Base-by-base conservation (phyloP, 345 rosid species). In the Populus nigra region DNA sequence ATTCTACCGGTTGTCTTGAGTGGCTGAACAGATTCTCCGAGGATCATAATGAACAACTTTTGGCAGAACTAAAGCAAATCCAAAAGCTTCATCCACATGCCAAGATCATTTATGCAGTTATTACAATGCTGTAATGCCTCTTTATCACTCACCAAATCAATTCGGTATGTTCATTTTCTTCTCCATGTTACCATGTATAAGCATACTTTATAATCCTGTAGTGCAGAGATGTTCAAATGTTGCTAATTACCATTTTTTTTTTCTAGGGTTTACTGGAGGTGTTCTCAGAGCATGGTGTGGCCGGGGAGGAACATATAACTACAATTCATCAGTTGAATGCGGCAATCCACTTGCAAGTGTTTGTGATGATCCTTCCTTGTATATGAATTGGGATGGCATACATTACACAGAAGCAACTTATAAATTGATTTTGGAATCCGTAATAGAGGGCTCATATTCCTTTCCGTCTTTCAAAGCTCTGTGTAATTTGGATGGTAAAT, bases 61-160 rank as follows among this genome's bases (percentile, higher is more conserved):
- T 79, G 43, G 20, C 15, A 65, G 83, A 82, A 65, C 76, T 87
- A 7, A 4, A 73, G 20, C 23, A 31, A 43, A 69, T 87, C 6
- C 77, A 27, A 20, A 35, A 62, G 61, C 80, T 84, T 5, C 77
- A 83, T 59, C 87, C 90, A 45, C 68, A 45, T 75, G 69, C 72
- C 65, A 84, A 77, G 47, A 85, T 89, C 38, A 81, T 86, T 15
- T 90, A 90, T 18, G 94, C 90, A 5, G 91, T 65, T 87, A 89
- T 73, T 91, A 89, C 23, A 70, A 84, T 49, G 86, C 91, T 3
- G 83, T 89, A 49, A 82, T 49, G 79, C 83, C 84, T 45, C 76
- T 86, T 63, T 78, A 45, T 72, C 88, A 83, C 66, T 43, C 83
- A 5, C 93, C 91, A 17, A 12, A 55, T 5, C 76, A 47, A 78